A percentile compares a stretch with the other conserved stretches of the same genome.
These are phyloP conservation scores for Gynandropsis gynandra DNA, from an alignment of 345 rosid genomes.

Conservation along the genomic window DNA sequence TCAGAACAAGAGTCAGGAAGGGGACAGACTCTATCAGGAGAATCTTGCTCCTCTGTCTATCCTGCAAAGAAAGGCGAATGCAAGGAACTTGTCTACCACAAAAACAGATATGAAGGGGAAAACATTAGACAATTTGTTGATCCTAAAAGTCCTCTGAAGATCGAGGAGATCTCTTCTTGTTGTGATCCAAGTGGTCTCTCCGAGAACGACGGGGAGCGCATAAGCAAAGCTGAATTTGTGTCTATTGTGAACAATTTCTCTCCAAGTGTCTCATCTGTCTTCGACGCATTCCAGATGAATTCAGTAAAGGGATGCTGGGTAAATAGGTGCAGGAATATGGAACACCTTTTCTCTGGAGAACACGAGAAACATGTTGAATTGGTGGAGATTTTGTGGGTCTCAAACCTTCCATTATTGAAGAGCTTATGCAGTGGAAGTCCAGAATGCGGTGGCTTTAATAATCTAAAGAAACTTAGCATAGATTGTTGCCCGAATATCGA, in stretches of 20 bases:
- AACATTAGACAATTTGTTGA: constrained; percentile 8
- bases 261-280: constrained; percentile 26
- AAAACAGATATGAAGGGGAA: background rate
- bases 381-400: constrained; percentile 35
- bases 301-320: constrained; percentile 33
- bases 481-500: constrained; percentile 42
- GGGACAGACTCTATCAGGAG: background rate
- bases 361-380: constrained; percentile 21
- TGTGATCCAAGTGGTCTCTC: constrained; percentile 21
- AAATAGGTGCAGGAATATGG: constrained; percentile 28
- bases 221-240: constrained; percentile 23
- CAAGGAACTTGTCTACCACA: constrained; percentile 15
- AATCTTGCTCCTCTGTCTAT: background rate
- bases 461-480: constrained; percentile 34
- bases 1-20: background rate
- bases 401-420: constrained; percentile 29
- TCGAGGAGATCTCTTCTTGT: constrained; percentile 35
- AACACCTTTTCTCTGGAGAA: constrained; percentile 23
- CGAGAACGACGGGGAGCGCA: constrained; percentile 9
- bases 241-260: constrained; percentile 26
- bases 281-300: constrained; percentile 16
- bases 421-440: constrained; percentile 16
- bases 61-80: background rate
- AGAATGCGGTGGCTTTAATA: constrained; percentile 15
- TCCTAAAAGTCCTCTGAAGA: background rate